phyloP scores from a whole-genome alignment of 305 asterid genomes.

The Fraxinus velutina region DNA sequence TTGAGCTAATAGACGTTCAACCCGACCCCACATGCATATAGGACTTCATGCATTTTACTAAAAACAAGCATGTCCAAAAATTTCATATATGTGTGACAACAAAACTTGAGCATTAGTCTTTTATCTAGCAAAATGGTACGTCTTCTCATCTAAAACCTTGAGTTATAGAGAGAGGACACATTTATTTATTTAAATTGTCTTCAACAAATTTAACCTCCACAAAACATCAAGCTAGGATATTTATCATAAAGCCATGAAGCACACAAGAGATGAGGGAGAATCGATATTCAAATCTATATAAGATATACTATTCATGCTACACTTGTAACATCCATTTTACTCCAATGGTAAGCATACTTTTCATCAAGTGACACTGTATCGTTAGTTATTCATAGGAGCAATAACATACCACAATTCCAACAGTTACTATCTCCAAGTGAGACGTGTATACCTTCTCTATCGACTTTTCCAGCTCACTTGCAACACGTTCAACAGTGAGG shows the following conservation, averaged over 20 bases:
- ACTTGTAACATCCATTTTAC: not conserved
- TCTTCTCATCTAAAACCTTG: not conserved
- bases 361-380: not conserved
- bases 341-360: not conserved
- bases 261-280: not conserved
- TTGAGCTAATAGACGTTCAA: not conserved
- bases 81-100: not conserved
- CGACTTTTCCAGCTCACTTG: slow-evolving; percentile 28
- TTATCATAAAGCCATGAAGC: not conserved
- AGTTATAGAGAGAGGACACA: not conserved
- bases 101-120: not conserved
- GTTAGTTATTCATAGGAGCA: not conserved
- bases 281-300: not conserved
- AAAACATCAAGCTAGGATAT: not conserved
- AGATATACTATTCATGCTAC: not conserved
- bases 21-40: not conserved
- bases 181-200: not conserved
- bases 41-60: not conserved
- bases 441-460: slow-evolving; percentile 39
- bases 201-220: not conserved
- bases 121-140: not conserved
- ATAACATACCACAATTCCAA: not conserved
- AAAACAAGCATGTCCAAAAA: not conserved
- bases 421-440: slow-evolving; percentile 2
- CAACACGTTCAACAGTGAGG: slow-evolving; percentile 19